These are phyloP conservation scores for Teratosphaeria gauchensis DNA, from an alignment of 2,329 filamentous ascomycete genomes.

Conservation along the genomic window DNA sequence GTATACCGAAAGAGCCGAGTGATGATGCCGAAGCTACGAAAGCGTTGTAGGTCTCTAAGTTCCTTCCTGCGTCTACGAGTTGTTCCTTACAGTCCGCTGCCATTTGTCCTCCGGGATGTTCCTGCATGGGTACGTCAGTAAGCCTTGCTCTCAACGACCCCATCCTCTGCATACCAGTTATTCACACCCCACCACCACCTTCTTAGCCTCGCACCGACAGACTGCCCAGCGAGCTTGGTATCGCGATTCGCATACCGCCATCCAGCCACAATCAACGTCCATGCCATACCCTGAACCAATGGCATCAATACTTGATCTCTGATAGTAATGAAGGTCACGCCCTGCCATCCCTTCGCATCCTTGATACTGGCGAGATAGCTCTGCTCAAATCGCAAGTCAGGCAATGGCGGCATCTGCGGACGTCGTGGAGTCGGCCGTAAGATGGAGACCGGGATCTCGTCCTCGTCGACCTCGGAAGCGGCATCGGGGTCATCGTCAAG, in stretches of 20 bases:
- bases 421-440: conserved; percentile 47
- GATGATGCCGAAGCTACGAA: too few relatives aligned
- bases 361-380: conserved; percentile 89
- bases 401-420: conserved; percentile 56
- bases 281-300: conserved; percentile 77
- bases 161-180: conserved; percentile 53
- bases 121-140: neutral
- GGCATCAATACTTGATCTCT: conserved; percentile 89
- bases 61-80: neutral
- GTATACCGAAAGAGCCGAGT: too few relatives aligned
- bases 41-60: too few relatives aligned
- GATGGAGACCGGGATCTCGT: conserved; percentile 60
- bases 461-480: conserved; percentile 44
- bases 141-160: neutral
- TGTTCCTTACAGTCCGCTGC: neutral
- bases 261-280: conserved; percentile 73
- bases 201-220: conserved; percentile 64
- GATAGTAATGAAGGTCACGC: conserved; percentile 72
- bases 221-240: conserved; percentile 65
- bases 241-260: conserved; percentile 86
- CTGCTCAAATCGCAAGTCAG: conserved; percentile 91
- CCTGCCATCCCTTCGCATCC: conserved; percentile 67
- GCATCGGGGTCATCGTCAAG: conserved; percentile 29
- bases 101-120: neutral
- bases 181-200: conserved; percentile 96